Conservation (phyloP, 768 basidiomycete species). For the Cubamyces lactineus region DNA sequence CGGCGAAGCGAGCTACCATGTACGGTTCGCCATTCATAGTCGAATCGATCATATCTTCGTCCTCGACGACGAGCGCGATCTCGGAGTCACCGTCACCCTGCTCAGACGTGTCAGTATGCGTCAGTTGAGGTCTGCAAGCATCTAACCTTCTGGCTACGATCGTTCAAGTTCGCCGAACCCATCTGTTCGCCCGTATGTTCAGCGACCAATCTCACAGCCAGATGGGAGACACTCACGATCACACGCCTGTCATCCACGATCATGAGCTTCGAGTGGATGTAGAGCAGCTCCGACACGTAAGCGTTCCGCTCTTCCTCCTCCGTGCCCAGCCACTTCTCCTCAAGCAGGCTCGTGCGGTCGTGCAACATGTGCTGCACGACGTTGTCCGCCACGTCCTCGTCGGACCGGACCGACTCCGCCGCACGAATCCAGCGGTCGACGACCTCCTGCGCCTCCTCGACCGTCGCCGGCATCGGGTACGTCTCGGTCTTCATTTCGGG, state of each 20-base stretch:
- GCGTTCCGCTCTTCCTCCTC: slow-evolving; percentile 82
- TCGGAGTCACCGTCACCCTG: slow-evolving; percentile 95
- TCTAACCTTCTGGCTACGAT: slow-evolving; percentile 75
- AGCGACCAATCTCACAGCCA: background rate
- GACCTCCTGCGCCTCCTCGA: slow-evolving; percentile 69
- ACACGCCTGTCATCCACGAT: slow-evolving; percentile 91
- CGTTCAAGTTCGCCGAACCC: slow-evolving; percentile 93
- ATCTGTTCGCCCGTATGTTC: slow-evolving; percentile 49
- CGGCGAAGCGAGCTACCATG: slow-evolving; percentile 77
- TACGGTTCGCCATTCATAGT: slow-evolving; percentile 80
- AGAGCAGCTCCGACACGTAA: slow-evolving; percentile 79
- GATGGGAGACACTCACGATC: slow-evolving; percentile 58
- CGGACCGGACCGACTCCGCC: slow-evolving; percentile 55
- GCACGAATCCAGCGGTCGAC: slow-evolving; percentile 74
- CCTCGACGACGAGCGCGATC: slow-evolving; percentile 91
- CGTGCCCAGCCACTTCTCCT: slow-evolving; percentile 85
- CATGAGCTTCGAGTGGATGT: slow-evolving; percentile 91
- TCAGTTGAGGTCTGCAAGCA: background rate
- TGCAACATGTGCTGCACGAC: slow-evolving; percentile 81
- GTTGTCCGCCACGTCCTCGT: slow-evolving; percentile 70
- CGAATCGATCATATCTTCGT: slow-evolving; percentile 73
- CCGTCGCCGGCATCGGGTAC: slow-evolving; percentile 65
- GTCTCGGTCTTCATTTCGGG: slow-evolving; percentile 57
- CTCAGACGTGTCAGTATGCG: background rate
- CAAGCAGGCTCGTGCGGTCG: slow-evolving; percentile 60